These are phyloP conservation scores for Pleurotus eryngii DNA, from an alignment of 768 basidiomycete species.

Conservation along the genomic window DNA sequence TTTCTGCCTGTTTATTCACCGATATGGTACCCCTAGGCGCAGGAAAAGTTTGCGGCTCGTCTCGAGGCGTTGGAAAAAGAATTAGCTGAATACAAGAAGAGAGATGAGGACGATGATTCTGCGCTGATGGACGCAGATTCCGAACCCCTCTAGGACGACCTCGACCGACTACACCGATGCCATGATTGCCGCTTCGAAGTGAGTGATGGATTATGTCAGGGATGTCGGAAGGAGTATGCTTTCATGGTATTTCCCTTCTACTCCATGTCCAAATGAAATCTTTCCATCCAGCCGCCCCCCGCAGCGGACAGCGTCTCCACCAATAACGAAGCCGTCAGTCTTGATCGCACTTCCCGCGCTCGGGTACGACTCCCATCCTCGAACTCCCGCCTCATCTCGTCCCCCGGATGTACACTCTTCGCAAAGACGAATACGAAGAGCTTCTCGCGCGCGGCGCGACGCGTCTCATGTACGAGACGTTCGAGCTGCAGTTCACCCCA, in stretches of 20 bases:
- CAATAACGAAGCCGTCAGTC: constrained; percentile 17
- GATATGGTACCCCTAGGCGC: no score
- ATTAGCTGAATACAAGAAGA: background rate
- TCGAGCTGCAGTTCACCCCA: constrained; percentile 27
- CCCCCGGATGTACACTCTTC: constrained; percentile 5
- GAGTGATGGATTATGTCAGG: constrained; percentile 22
- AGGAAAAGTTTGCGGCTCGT: no score
- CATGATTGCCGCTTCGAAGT: constrained; percentile 28
- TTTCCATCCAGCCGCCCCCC: background rate
- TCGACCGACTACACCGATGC: constrained; percentile 22
- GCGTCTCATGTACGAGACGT: constrained; percentile 34
- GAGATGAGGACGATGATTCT: background rate
- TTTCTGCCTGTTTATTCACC: no score
- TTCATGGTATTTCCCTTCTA: background rate
- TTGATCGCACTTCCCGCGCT: constrained; percentile 21
- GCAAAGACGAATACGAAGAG: constrained; percentile 22
- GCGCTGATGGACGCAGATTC: background rate
- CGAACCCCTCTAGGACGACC: constrained; percentile 15
- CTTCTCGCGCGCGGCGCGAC: constrained; percentile 31
- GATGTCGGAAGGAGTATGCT: constrained; percentile 17
- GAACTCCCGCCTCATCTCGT: constrained; percentile 11
- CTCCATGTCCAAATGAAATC: background rate
- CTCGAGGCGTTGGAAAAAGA: background rate
- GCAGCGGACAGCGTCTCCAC: constrained; percentile 10
- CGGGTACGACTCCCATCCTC: constrained; percentile 27